Evolutionary conservation across 257 asterid species (phyloP).

Genomic region (Cinchona pubescens): DNA sequence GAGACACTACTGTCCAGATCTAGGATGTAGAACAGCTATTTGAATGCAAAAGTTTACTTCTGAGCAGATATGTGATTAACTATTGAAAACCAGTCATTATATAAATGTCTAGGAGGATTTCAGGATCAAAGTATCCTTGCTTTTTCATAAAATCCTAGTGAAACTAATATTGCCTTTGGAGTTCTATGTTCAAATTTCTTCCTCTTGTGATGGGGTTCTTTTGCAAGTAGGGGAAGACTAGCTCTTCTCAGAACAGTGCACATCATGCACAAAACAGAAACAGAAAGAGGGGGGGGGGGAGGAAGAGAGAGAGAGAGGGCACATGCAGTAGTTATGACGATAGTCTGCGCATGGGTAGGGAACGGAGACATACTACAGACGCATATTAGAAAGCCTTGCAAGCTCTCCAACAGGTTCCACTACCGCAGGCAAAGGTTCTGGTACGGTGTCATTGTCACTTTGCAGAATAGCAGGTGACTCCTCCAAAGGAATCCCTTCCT

Average conservation of each 20-base stretch:
- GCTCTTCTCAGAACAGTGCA: not conserved
- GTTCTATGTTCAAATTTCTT: too few relatives aligned
- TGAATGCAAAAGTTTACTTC: not conserved
- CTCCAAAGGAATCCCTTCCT: conserved; percentile 44
- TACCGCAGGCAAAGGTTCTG: conserved; percentile 41
- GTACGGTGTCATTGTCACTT: conserved; percentile 33
- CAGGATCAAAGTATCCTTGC: not conserved
- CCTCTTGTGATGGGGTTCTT: too few relatives aligned
- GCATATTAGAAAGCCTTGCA: conserved; percentile 71
- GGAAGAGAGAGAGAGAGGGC: conserved; percentile 1
- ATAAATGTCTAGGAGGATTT: not conserved
- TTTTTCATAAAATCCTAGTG: not conserved
- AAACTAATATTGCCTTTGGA: not conserved
- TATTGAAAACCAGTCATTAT: too few relatives aligned
- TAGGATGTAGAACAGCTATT: too few relatives aligned
- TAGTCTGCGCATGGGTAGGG: not conserved
- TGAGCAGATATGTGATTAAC: not conserved
- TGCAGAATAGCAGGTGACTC: conserved; percentile 44
- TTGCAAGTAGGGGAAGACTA: not conserved
- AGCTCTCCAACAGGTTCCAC: conserved; percentile 66
- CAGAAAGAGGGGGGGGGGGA: too few relatives aligned
- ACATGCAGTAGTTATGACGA: not conserved
- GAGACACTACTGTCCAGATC: not conserved
- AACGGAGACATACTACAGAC: conserved; percentile 56
- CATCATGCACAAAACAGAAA: not conserved